Percentiles rank a stretch among this genome's conserved stretches.
phyloP scores from a whole-genome alignment of 225 moss, liverwort and hornwort species.

The Rhytidiadelphus loreus region DNA sequence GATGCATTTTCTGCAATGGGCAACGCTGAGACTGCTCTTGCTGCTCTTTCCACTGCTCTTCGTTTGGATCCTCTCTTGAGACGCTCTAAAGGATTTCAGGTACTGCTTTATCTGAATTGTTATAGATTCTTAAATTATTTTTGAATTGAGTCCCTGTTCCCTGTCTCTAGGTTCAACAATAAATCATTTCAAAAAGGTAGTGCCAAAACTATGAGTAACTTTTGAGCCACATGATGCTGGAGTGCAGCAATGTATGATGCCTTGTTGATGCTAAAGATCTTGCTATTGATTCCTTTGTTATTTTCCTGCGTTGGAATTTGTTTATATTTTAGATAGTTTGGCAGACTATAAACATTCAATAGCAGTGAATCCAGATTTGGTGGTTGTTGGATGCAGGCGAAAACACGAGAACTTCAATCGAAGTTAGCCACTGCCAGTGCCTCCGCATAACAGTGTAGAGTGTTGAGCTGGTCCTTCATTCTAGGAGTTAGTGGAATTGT shows the following conservation, averaged over 20 bases:
- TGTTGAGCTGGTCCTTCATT: neutral
- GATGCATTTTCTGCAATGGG: slow-evolving; percentile 54
- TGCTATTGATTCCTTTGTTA: neutral
- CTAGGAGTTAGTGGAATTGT: neutral
- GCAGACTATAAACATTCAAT: neutral
- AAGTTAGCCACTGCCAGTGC: slow-evolving; percentile 23
- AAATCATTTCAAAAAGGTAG: neutral
- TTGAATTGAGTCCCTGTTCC: neutral
- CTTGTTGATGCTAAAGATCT: neutral
- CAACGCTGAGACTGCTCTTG: slow-evolving; percentile 28
- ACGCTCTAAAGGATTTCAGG: slow-evolving; percentile 65
- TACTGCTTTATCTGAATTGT: neutral
- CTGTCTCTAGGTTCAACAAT: neutral
- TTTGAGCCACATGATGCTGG: neutral
- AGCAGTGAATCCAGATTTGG: neutral
- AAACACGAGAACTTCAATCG: slow-evolving; percentile 23
- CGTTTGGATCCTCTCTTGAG: slow-evolving; percentile 51
- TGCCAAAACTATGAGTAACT: neutral
- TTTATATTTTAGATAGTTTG: neutral
- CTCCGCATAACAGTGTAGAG: neutral
- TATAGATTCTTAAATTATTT: no score
- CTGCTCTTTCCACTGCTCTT: slow-evolving; percentile 35
- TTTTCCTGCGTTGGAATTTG: neutral
- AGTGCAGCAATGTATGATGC: neutral
- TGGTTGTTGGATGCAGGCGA: slow-evolving; percentile 16